These are phyloP conservation scores for Leucosporidium creatinivorum DNA, from an alignment of 768 basidiomycete species.

Conservation along the genomic window DNA sequence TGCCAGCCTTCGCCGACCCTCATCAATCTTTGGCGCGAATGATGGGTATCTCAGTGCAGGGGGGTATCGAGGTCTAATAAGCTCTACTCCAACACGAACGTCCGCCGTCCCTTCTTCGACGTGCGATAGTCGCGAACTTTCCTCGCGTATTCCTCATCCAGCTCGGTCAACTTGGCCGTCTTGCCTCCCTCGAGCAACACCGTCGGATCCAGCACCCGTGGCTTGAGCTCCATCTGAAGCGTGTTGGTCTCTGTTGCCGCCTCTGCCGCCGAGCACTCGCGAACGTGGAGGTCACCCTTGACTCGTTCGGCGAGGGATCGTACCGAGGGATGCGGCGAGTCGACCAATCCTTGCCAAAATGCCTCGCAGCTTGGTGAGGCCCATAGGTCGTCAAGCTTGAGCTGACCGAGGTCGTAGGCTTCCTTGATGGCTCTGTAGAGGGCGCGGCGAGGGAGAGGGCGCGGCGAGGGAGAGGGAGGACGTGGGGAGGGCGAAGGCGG, in stretches of 20 bases:
- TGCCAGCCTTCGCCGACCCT: background rate
- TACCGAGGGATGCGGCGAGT: constrained; percentile 8
- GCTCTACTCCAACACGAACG: background rate
- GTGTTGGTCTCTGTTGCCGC: background rate
- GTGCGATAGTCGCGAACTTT: constrained; percentile 5
- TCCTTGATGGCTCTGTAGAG: constrained; percentile 11
- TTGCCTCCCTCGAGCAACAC: constrained; percentile 13
- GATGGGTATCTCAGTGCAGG: background rate
- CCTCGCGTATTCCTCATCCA: constrained; percentile 13
- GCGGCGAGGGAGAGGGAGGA: background rate
- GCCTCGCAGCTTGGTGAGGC: constrained; percentile 1
- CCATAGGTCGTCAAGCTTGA: constrained; percentile 19
- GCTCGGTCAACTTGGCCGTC: constrained; percentile 15
- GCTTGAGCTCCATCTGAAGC: constrained; percentile 10
- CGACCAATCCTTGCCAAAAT: constrained; percentile 19
- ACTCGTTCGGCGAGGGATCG: constrained; percentile 15
- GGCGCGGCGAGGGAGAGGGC: too few species aligned
- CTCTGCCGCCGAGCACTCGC: constrained; percentile 1
- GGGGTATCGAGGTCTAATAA: background rate
- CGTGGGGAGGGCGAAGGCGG: too few species aligned
- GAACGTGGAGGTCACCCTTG: background rate
- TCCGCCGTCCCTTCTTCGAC: constrained; percentile 3
- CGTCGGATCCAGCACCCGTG: constrained; percentile 26
- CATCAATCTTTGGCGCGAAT: background rate
- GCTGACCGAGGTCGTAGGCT: constrained; percentile 5